Conservation (phyloP, 805 yeast species). For the Naumovozyma dairenensis region DNA sequence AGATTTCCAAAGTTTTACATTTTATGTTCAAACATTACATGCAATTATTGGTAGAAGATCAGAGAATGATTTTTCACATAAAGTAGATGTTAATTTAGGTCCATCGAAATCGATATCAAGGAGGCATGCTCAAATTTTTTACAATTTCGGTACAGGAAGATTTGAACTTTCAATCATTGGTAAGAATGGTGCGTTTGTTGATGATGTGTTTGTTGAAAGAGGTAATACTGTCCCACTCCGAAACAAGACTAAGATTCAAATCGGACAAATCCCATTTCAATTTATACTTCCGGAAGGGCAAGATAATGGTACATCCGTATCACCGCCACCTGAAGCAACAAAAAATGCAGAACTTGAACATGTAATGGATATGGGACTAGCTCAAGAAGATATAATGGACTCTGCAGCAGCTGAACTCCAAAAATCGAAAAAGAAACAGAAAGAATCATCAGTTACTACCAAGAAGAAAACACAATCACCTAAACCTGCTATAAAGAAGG, state of each 20-base stretch:
- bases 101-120: slow-evolving; percentile 88
- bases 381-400: slow-evolving; percentile 1
- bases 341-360: background rate
- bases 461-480: slow-evolving; percentile 23
- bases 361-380: slow-evolving; percentile 18
- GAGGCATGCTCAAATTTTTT: slow-evolving; percentile 90
- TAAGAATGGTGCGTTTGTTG: slow-evolving; percentile 93
- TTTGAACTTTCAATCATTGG: slow-evolving; percentile 89
- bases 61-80: slow-evolving; percentile 55
- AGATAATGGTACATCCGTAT: slow-evolving; percentile 40
- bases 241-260: slow-evolving; percentile 78
- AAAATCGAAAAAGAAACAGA: slow-evolving; percentile 7
- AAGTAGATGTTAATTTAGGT: slow-evolving; percentile 88
- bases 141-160: slow-evolving; percentile 91
- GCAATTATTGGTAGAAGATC: slow-evolving; percentile 87
- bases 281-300: slow-evolving; percentile 75
- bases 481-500: slow-evolving; percentile 38
- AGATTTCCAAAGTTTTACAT: slow-evolving; percentile 87
- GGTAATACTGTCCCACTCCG: slow-evolving; percentile 84
- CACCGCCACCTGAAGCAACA: slow-evolving; percentile 21
- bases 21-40: slow-evolving; percentile 92
- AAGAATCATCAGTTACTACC: slow-evolving; percentile 7
- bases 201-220: slow-evolving; percentile 78
- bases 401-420: slow-evolving; percentile 1
- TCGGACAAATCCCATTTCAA: slow-evolving; percentile 83